Evolutionary conservation across 495 filamentous ascomycete species (phyloP).

Genomic region (Tuber brumale): DNA sequence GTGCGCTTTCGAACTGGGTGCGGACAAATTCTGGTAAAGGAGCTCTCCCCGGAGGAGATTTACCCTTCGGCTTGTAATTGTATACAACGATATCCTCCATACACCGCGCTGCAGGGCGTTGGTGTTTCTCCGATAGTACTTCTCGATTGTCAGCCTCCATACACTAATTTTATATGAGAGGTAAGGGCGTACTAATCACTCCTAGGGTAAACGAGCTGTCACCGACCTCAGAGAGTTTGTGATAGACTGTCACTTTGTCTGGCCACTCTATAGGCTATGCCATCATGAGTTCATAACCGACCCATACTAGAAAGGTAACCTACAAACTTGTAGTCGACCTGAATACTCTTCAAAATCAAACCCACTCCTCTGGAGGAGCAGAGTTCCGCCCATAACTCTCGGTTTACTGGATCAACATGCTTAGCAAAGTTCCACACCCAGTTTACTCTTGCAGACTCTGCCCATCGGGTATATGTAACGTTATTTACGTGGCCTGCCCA

Average conservation of each 20-base stretch:
- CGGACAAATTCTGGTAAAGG: slow-evolving; percentile 61
- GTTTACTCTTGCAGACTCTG: slow-evolving; percentile 75
- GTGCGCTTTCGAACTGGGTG: slow-evolving; percentile 59
- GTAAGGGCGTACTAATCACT: slow-evolving; percentile 45
- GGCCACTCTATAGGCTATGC: slow-evolving; percentile 78
- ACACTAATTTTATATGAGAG: slow-evolving; percentile 49
- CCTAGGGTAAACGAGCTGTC: slow-evolving; percentile 54
- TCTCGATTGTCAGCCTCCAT: slow-evolving; percentile 38
- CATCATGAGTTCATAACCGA: background rate
- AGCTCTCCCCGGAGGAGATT: slow-evolving; percentile 52
- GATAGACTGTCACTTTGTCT: slow-evolving; percentile 80
- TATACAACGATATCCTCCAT: slow-evolving; percentile 80
- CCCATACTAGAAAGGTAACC: slow-evolving; percentile 27
- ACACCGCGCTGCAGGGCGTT: slow-evolving; percentile 69
- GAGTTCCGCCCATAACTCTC: slow-evolving; percentile 63
- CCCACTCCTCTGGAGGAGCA: slow-evolving; percentile 61
- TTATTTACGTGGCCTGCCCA: slow-evolving; percentile 76
- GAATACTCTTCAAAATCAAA: slow-evolving; percentile 73
- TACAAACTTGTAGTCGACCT: slow-evolving; percentile 88
- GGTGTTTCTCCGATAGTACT: slow-evolving; percentile 71
- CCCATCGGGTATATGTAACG: slow-evolving; percentile 74
- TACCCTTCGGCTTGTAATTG: slow-evolving; percentile 61
- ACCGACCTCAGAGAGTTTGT: slow-evolving; percentile 59
- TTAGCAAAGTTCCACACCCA: slow-evolving; percentile 72
- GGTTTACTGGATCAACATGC: slow-evolving; percentile 60